These are phyloP conservation scores for Ascoidea tarda DNA, from an alignment of 805 yeast genomes.

Conservation along the genomic window DNA sequence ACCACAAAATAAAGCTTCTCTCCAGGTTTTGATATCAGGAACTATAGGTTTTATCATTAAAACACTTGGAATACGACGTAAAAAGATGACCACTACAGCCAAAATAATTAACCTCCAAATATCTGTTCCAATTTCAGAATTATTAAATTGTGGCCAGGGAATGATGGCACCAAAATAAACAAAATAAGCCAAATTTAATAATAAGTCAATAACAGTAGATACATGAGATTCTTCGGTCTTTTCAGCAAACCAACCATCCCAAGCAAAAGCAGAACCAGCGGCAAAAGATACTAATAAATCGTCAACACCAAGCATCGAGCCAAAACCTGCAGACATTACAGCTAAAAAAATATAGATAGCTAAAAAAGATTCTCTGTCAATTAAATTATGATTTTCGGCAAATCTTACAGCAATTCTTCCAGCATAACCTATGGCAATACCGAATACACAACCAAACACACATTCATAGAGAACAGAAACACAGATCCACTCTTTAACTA, in stretches of 20 bases:
- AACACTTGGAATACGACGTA: conserved; percentile 77
- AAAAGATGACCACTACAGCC: conserved; percentile 58
- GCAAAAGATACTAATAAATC: conserved; percentile 82
- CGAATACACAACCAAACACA: conserved; percentile 62
- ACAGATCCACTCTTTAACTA: conserved; percentile 69
- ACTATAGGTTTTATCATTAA: conserved; percentile 59
- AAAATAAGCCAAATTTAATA: conserved; percentile 74
- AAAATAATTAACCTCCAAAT: conserved; percentile 72
- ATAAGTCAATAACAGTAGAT: conserved; percentile 77
- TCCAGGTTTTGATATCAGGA: conserved; percentile 83
- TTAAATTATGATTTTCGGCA: conserved; percentile 54
- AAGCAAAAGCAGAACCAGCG: conserved; percentile 86
- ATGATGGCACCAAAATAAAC: conserved; percentile 83
- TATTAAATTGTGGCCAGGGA: conserved; percentile 76
- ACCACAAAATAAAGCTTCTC: conserved; percentile 89
- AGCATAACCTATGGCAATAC: conserved; percentile 54
- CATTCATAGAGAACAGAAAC: conserved; percentile 74
- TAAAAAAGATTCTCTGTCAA: conserved; percentile 81
- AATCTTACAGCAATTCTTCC: conserved; percentile 60
- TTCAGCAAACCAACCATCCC: conserved; percentile 84
- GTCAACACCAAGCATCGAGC: conserved; percentile 78
- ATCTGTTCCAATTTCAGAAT: conserved; percentile 41
- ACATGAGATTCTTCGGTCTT: conserved; percentile 79
- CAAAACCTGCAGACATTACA: conserved; percentile 77
- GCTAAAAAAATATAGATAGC: conserved; percentile 76